Percentiles rank a stretch among this genome's conserved stretches.
Evolutionary conservation across 2,329 filamentous ascomycete genomes (phyloP).

Genomic region (Epicoccum nigrum): DNA sequence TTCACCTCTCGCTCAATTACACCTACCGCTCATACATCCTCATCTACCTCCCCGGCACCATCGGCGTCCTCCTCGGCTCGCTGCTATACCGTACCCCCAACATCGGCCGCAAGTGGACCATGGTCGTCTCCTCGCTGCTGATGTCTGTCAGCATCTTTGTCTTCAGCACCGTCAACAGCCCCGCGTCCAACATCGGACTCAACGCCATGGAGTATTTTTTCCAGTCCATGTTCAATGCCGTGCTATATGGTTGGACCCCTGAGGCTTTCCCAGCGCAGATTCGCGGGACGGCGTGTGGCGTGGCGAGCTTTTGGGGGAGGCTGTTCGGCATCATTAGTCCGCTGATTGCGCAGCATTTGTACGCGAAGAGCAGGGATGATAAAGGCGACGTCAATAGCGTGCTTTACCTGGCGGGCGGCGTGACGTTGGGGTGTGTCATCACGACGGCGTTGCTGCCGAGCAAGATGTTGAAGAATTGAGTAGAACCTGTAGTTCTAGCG

Average conservation of each 20-base stretch:
- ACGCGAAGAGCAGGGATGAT: constrained; percentile 33
- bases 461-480: constrained; percentile 6
- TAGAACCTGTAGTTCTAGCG: too few species aligned
- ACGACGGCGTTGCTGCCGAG: constrained; percentile 58
- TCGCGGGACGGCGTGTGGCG: constrained; percentile 59
- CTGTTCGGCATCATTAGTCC: constrained; percentile 65
- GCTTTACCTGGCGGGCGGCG: constrained; percentile 62
- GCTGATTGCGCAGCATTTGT: constrained; percentile 58
- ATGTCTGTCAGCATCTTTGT: constrained; percentile 55
- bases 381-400: constrained; percentile 56
- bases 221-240: constrained; percentile 59
- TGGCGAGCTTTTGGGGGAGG: constrained; percentile 65
- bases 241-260: constrained; percentile 60
- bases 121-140: constrained; percentile 52
- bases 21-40: constrained; percentile 62
- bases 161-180: constrained; percentile 53
- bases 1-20: constrained; percentile 51
- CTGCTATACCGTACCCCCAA: constrained; percentile 53
- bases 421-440: constrained; percentile 60
- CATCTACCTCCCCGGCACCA: constrained; percentile 60
- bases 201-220: constrained; percentile 62
- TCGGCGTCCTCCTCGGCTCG: constrained; percentile 58
- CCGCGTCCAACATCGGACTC: constrained; percentile 56
- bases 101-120: constrained; percentile 55
- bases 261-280: constrained; percentile 60